Evolutionary conservation across 2,329 filamentous ascomycete genomes (phyloP).

Genomic region (Cladosporium velox): DNA sequence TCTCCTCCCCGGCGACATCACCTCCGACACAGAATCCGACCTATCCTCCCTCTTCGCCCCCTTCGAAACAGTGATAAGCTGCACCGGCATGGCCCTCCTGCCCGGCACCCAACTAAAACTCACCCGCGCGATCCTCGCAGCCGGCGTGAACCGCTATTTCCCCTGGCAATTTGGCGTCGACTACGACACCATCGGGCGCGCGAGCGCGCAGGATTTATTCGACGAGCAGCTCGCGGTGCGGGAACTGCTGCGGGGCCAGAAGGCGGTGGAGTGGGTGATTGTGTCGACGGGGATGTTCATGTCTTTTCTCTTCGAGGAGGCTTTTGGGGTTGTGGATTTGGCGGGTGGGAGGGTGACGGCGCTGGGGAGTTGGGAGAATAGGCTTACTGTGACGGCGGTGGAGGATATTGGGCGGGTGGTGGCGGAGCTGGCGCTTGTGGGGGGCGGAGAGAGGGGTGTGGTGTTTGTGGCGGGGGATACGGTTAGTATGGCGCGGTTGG

Average conservation of each 20-base stretch:
- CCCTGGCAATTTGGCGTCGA: slow-evolving; percentile 77
- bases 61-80: slow-evolving; percentile 61
- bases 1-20: slow-evolving; percentile 51
- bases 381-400: slow-evolving; percentile 63
- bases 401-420: slow-evolving; percentile 64
- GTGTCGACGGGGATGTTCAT: slow-evolving; percentile 71
- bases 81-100: slow-evolving; percentile 61
- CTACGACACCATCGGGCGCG: slow-evolving; percentile 64
- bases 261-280: slow-evolving; percentile 57
- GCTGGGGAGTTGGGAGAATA: slow-evolving; percentile 63
- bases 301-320: slow-evolving; percentile 65
- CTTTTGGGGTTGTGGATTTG: slow-evolving; percentile 64
- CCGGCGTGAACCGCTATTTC: slow-evolving; percentile 59
- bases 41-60: slow-evolving; percentile 40
- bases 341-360: slow-evolving; percentile 37
- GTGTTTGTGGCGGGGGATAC: slow-evolving; percentile 66
- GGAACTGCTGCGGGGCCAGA: slow-evolving; percentile 46
- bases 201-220: slow-evolving; percentile 64
- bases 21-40: slow-evolving; percentile 30
- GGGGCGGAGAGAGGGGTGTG: slow-evolving; percentile 43
- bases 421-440: slow-evolving; percentile 56
- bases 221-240: slow-evolving; percentile 67
- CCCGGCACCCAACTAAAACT: slow-evolving; percentile 61
- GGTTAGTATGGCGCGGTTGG: slow-evolving; percentile 56
- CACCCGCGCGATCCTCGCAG: slow-evolving; percentile 46